A percentile compares a stretch with the other conserved stretches of the same genome.
Conservation (phyloP, 306 rosid species). For the Canavalia gladiata region DNA sequence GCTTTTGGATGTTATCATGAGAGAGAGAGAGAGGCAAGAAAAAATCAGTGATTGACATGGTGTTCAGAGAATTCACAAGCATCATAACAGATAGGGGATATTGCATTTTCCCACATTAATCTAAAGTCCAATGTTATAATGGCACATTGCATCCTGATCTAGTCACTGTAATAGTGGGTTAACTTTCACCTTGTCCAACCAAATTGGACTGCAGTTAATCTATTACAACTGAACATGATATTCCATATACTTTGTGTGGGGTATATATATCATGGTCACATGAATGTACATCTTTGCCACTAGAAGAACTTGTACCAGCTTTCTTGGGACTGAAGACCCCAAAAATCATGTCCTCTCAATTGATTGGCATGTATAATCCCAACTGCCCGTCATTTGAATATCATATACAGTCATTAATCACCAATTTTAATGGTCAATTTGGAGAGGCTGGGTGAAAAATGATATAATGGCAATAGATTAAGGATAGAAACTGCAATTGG, state of each 20-base stretch:
- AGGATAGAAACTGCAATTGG: neutral
- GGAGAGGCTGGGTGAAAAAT: neutral
- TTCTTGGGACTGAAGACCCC: neutral
- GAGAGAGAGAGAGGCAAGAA: neutral
- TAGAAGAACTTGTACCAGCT: conserved; percentile 12
- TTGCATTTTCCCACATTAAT: conserved; percentile 13
- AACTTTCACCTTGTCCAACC: neutral
- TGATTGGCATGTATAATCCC: neutral
- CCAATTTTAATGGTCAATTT: conserved; percentile 8
- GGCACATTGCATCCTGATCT: conserved; percentile 19
- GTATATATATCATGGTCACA: conserved; percentile 1
- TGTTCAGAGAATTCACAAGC: conserved; percentile 3
- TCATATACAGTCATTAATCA: neutral
- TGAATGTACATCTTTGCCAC: neutral
- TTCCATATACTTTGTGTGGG: neutral
- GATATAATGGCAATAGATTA: neutral
- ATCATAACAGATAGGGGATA: neutral
- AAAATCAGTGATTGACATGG: neutral
- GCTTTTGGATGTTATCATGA: neutral
- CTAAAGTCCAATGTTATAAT: neutral
- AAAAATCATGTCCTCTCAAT: neutral
- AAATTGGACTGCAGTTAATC: conserved; percentile 2
- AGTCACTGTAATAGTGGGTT: neutral
- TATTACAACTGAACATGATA: conserved; percentile 1
- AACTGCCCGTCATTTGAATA: conserved; percentile 25